phyloP scores from a whole-genome alignment of 2,329 filamentous ascomycete genomes.

The Hymenoscyphus fructigenus region DNA sequence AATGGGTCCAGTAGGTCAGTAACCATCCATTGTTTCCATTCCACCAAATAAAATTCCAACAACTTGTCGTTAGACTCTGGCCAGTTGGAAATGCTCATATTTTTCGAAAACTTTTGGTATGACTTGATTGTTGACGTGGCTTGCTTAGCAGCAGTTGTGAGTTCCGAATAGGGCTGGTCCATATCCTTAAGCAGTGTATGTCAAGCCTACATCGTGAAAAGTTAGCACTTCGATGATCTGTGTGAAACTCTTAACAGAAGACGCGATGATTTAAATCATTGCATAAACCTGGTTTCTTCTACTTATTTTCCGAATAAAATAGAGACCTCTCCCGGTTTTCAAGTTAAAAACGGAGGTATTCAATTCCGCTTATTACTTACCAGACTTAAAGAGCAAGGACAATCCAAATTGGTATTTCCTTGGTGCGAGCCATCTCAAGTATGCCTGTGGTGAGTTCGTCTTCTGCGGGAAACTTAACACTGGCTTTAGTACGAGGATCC shows the following conservation, averaged over 20 bases:
- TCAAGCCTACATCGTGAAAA: not conserved
- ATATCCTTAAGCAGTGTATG: slow-evolving; percentile 9
- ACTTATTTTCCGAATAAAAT: not conserved
- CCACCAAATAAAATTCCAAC: not conserved
- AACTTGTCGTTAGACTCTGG: not conserved
- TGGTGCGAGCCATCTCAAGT: slow-evolving; percentile 7
- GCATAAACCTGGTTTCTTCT: not conserved
- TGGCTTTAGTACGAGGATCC: not conserved
- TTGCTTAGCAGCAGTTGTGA: not conserved
- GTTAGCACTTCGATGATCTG: not conserved
- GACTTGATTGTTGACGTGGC: not conserved
- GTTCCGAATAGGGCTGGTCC: slow-evolving; percentile 2
- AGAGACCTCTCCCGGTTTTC: not conserved
- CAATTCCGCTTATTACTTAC: not conserved
- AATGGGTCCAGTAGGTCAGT: not conserved
- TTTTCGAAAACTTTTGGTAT: slow-evolving; percentile 4
- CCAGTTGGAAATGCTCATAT: not conserved
- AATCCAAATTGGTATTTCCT: slow-evolving; percentile 13
- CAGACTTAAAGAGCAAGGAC: slow-evolving; percentile 12
- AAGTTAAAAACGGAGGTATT: too few relatives aligned
- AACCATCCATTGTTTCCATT: not conserved
- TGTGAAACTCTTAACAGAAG: too few relatives aligned
- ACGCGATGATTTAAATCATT: too few relatives aligned
- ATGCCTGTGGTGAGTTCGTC: slow-evolving; percentile 10
- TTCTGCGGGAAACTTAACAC: slow-evolving; percentile 6